Evolutionary conservation across 164 flowering plant genomes (phyloP).

Genomic region (Sedum album): DNA sequence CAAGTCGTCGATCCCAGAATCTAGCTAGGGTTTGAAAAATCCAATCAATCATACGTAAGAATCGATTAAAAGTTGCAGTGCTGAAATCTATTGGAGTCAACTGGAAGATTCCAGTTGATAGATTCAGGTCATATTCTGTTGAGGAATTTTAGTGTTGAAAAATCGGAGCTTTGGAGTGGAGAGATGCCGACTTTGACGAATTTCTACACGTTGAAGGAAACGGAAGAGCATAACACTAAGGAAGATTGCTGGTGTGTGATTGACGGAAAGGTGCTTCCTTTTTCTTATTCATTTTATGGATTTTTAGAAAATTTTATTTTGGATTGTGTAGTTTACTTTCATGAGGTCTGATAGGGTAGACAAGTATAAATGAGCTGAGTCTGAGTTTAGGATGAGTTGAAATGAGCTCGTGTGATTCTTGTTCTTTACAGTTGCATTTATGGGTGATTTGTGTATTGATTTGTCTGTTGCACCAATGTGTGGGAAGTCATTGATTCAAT

Average conservation of each 20-base stretch:
- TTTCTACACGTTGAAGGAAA: conserved; percentile 54
- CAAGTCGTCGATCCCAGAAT: background rate
- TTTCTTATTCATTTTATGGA: background rate
- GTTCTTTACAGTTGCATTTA: background rate
- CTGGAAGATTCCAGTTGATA: background rate
- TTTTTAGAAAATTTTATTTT: background rate
- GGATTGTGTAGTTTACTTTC: background rate
- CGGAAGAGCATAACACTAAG: conserved; percentile 43
- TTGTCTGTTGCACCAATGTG: too few relatives aligned
- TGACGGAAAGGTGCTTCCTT: conserved; percentile 56
- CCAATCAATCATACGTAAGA: background rate
- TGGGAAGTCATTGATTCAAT: too few relatives aligned
- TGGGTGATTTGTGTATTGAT: too few relatives aligned
- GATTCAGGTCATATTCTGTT: background rate
- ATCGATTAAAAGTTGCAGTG: background rate
- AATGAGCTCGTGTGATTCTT: background rate
- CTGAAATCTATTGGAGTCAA: background rate
- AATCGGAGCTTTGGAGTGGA: background rate
- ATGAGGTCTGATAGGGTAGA: background rate
- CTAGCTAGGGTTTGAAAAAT: background rate
- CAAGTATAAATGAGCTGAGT: background rate
- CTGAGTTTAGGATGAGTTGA: background rate
- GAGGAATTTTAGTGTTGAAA: background rate
- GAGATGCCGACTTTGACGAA: conserved; percentile 69
- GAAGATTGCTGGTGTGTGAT: conserved; percentile 79